Evolutionary conservation across 306 rosid genomes (phyloP).

Genomic region (Medicago lupulina): DNA sequence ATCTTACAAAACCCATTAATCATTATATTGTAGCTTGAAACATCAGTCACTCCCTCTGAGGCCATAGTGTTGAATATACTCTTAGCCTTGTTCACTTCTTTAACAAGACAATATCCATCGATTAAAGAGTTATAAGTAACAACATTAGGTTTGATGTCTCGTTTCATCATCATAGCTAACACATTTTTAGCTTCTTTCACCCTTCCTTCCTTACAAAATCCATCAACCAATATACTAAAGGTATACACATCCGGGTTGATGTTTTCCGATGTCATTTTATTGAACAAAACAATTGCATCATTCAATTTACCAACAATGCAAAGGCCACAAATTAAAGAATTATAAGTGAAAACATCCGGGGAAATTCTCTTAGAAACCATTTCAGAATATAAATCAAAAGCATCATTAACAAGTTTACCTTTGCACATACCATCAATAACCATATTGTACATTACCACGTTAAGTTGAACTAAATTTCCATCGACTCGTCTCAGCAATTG

Average conservation of each 20-base stretch:
- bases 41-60: no score
- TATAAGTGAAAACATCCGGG: background rate
- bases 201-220: conserved; percentile 3
- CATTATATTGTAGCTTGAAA: no score
- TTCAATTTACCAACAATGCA: background rate
- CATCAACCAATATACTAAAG: conserved; percentile 15
- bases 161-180: background rate
- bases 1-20: no score
- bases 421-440: conserved; percentile 8
- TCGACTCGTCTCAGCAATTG: background rate
- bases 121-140: no score
- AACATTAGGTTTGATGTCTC: background rate
- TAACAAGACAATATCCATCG: no score
- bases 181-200: background rate
- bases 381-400: background rate
- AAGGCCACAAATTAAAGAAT: background rate
- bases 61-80: no score
- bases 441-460: background rate
- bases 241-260: background rate
- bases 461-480: background rate
- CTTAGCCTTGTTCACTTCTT: no score
- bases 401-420: background rate
- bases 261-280: background rate
- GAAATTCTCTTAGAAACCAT: background rate
- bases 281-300: background rate